A percentile compares a stretch with the other conserved stretches of the same genome.
Evolutionary conservation across 2,329 filamentous ascomycete species (phyloP).

Genomic region (Lasiodiplodia citricola): DNA sequence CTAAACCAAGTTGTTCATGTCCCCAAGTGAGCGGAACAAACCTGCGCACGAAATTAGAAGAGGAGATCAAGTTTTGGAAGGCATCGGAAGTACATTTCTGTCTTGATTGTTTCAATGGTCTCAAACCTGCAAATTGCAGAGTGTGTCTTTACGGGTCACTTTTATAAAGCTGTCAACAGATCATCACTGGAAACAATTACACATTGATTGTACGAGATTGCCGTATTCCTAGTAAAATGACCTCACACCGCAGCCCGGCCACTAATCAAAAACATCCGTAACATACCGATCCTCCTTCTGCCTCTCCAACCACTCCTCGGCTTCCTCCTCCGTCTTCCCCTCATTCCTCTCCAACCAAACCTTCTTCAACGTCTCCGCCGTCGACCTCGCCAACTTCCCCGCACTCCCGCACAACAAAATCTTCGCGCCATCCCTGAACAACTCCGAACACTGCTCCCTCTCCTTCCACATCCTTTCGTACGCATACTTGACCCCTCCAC

Average conservation of each 20-base stretch:
- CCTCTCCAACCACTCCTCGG: constrained; percentile 43
- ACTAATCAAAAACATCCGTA: constrained; percentile 43
- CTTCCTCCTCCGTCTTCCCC: constrained; percentile 38
- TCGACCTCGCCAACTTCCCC: constrained; percentile 47
- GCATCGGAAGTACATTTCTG: no score
- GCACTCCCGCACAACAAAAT: constrained; percentile 68
- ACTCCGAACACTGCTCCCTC: constrained; percentile 45
- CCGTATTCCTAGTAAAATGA: no score
- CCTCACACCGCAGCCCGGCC: neutral
- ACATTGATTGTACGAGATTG: no score
- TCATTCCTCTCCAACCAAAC: constrained; percentile 32
- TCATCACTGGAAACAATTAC: no score
- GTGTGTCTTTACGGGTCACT: no score
- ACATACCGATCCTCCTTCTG: constrained; percentile 46
- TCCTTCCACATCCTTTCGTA: constrained; percentile 57
- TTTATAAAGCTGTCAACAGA: no score
- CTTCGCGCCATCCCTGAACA: constrained; percentile 55
- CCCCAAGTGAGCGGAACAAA: no score
- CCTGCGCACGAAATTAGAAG: no score
- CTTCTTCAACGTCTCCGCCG: constrained; percentile 37
- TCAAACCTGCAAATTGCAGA: no score
- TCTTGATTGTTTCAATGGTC: no score
- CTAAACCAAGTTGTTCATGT: no score
- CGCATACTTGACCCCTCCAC: constrained; percentile 46
- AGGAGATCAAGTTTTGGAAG: no score